phyloP scores from a whole-genome alignment of 2,329 filamentous ascomycete genomes.

The Trichoderma cornu-damae region DNA sequence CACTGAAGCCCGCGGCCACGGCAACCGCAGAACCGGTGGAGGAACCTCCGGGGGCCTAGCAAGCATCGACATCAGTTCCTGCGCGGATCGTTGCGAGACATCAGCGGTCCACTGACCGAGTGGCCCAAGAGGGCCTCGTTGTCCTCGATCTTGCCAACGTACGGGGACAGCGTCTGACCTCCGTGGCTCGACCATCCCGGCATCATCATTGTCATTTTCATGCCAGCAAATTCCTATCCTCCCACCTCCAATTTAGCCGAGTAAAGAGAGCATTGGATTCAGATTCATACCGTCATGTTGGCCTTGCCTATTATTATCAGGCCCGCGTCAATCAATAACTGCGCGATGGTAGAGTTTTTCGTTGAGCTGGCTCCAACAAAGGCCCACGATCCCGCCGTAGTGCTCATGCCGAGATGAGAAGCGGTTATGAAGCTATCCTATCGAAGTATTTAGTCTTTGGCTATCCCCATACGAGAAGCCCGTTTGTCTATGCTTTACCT shows the following conservation, averaged over 20 bases:
- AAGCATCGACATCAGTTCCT: neutral
- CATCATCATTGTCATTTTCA: slow-evolving; percentile 22
- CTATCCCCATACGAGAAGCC: too few relatives aligned
- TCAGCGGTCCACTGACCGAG: slow-evolving; percentile 19
- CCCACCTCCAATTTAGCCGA: neutral
- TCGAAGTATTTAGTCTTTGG: neutral
- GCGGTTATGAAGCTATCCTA: slow-evolving; percentile 22
- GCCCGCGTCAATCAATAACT: slow-evolving; percentile 21
- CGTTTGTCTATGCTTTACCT: slow-evolving; percentile 13
- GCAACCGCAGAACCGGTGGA: slow-evolving; percentile 33
- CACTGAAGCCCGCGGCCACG: slow-evolving; percentile 29
- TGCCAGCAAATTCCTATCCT: slow-evolving; percentile 21
- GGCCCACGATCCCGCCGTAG: slow-evolving; percentile 21
- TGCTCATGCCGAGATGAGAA: slow-evolving; percentile 23
- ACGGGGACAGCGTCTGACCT: slow-evolving; percentile 29
- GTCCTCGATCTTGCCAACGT: slow-evolving; percentile 22
- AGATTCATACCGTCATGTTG: slow-evolving; percentile 21
- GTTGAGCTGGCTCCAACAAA: slow-evolving; percentile 18
- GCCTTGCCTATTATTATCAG: slow-evolving; percentile 24
- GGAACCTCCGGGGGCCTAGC: slow-evolving; percentile 30
- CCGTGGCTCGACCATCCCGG: slow-evolving; percentile 20
- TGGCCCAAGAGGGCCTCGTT: slow-evolving; percentile 18
- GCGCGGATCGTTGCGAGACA: neutral
- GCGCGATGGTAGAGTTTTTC: slow-evolving; percentile 19
- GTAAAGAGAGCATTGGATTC: rapidly evolving